Evolutionary conservation across 2,329 filamentous ascomycete species (phyloP), one percentile per base, ranked within the genome.

Genomic region (Fusarium keratoplasticum): DNA sequence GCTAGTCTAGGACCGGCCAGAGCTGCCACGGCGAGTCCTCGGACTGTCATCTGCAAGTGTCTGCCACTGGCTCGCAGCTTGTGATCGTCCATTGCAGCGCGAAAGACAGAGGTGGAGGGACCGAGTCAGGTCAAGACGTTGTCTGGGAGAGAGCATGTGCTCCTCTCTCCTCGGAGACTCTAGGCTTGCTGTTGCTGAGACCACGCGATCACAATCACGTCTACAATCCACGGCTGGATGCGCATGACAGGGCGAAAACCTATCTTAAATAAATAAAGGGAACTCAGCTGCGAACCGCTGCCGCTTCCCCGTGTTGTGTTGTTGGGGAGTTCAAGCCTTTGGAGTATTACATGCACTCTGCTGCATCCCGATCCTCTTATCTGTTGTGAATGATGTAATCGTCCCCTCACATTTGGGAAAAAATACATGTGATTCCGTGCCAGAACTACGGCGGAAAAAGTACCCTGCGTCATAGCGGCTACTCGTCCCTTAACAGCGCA

Each of bases 361-460:
- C 52, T 47, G 31, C 44, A 38, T 40, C 22, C 33, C 44, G 57
- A 20, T 25, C 67, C 68, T 38, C 35, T 27, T 14, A 20, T 22
- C 44, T 72, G 40, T 52, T 42, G 64, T 10, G n/a, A 67, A 73
- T 74, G 75, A 77, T 75, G 67, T 76, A 76, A 77, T 76, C 50
- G 18, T 35, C n/a, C 18, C 47, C 31, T 64, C 44, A 31, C 42
- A 47, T 25, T 42, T 38, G 8, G 11, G n/a, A 31, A 44, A 35
- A 63, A 57, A 61, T 77, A 77, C 74, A 70, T 76, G 67, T 72
- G 67, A 72, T 73, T 65, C 40, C 55, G 50, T 47, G 33, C 25
- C 18, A 33, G 58, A 36, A 29, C 25, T 60, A 42, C 29, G 47
- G 36, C 8, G 22, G 25, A 35, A 31, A 59, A 68, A 59, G 65